A percentile compares a stretch with the other conserved stretches of the same genome.
phyloP scores from a whole-genome alignment of 441 rosid species.

The Dalechampia spathulata region DNA sequence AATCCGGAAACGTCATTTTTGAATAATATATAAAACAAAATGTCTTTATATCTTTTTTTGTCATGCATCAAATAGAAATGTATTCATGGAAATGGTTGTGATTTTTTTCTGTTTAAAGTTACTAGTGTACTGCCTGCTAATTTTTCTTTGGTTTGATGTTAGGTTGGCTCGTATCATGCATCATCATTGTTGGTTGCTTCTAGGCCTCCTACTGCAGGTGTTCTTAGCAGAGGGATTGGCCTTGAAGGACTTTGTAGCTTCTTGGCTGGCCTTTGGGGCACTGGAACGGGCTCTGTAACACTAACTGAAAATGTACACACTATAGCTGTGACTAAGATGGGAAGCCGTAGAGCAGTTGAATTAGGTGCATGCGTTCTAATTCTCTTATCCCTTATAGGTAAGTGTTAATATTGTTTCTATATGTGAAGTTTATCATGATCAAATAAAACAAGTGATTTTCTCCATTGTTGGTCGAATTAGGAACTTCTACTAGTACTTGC shows the following conservation, averaged over 20 bases:
- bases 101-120: not conserved
- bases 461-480: not conserved
- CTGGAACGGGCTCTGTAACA: constrained; percentile 90
- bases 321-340: constrained; percentile 95
- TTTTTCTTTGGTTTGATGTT: constrained; percentile 15
- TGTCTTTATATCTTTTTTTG: not conserved
- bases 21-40: too few species aligned
- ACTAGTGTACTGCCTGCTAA: not conserved
- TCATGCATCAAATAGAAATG: not conserved
- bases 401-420: constrained; percentile 21
- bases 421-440: not conserved
- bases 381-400: constrained; percentile 78
- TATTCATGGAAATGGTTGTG: too few species aligned
- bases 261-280: constrained; percentile 98
- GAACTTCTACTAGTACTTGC: not conserved
- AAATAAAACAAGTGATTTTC: not conserved
- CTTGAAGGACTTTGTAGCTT: constrained; percentile 86
- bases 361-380: constrained; percentile 72
- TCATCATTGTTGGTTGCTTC: constrained; percentile 83
- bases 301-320: constrained; percentile 97
- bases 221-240: constrained; percentile 86
- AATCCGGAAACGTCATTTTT: too few species aligned
- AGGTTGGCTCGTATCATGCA: constrained; percentile 97
- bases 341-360: constrained; percentile 91
- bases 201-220: constrained; percentile 87